phyloP scores from a whole-genome alignment of 2,329 filamentous ascomycete genomes.

The Parafenestella ontariensis region DNA sequence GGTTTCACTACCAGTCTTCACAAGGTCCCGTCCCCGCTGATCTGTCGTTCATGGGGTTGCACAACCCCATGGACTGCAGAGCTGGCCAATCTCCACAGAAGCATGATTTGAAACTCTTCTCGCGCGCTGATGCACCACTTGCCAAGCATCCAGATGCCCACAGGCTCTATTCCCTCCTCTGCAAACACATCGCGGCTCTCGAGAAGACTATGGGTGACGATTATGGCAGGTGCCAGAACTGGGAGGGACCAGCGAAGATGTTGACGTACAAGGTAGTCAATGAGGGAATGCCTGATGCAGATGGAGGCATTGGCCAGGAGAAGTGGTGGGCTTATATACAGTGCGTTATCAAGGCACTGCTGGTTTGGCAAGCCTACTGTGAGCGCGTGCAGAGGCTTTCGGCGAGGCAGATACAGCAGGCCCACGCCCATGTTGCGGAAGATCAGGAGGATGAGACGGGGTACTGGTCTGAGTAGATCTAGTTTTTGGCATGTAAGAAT shows the following conservation, averaged over 20 bases:
- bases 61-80: neutral
- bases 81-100: neutral
- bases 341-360: neutral
- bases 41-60: neutral
- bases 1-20: neutral
- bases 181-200: neutral
- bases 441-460: too few relatives aligned
- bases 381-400: neutral
- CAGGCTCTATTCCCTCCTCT: neutral
- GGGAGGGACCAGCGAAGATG: too few relatives aligned
- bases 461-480: too few relatives aligned
- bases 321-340: conserved; percentile 1
- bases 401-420: too few relatives aligned
- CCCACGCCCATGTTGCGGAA: too few relatives aligned
- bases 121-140: neutral
- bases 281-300: too few relatives aligned
- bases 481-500: too few relatives aligned
- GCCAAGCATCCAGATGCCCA: neutral
- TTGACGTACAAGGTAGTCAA: too few relatives aligned
- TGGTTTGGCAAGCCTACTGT: conserved; percentile 2
- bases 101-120: neutral
- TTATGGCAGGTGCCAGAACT: neutral
- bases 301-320: too few relatives aligned
- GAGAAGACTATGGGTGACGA: neutral
- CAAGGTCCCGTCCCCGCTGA: neutral